Evolutionary conservation across 2,329 filamentous ascomycete species (phyloP).

Genomic region (Fusarium tupiense): DNA sequence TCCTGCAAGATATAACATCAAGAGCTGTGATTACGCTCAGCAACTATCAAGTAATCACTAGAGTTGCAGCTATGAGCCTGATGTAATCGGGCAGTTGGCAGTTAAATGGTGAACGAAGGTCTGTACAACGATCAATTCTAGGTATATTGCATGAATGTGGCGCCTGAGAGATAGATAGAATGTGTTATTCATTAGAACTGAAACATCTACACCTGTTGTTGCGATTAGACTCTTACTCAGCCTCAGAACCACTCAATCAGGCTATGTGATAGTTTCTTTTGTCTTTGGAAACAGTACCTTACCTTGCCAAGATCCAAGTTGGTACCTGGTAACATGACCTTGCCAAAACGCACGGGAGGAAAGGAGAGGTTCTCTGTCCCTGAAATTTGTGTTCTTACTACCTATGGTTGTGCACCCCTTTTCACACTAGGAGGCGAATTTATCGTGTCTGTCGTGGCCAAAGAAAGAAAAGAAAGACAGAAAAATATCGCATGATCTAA

Average conservation of each 20-base stretch:
- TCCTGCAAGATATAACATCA: neutral
- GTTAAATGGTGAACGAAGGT: slow-evolving; percentile 1
- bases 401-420: neutral
- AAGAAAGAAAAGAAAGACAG: neutral
- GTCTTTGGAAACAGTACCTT: neutral
- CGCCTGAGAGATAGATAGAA: neutral
- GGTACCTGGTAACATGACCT: neutral
- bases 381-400: neutral
- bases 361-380: neutral
- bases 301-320: neutral
- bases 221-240: slow-evolving; percentile 8
- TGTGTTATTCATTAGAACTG: neutral
- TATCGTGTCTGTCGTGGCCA: neutral
- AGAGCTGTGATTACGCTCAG: neutral
- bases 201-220: neutral
- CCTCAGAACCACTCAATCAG: neutral
- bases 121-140: slow-evolving; percentile 5
- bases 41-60: neutral
- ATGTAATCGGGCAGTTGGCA: neutral
- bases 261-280: neutral
- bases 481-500: neutral
- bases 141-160: neutral
- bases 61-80: neutral
- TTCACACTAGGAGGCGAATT: neutral
- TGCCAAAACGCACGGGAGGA: neutral